phyloP scores from a whole-genome alignment of 805 yeast species.

The Myxozyma melibiosi region DNA sequence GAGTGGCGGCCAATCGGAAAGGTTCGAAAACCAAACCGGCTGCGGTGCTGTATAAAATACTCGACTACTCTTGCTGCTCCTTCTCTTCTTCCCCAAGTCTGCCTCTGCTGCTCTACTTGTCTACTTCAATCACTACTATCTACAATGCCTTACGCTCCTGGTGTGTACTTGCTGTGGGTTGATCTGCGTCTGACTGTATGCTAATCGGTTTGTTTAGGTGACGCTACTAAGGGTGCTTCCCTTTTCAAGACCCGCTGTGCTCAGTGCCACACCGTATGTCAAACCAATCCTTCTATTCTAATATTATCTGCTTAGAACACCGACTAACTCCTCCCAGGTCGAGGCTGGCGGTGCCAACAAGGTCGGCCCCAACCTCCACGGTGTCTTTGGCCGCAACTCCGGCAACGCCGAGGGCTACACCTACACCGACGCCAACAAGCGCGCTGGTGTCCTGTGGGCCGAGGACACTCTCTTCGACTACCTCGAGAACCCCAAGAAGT shows the following conservation, averaged over 20 bases:
- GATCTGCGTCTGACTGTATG: neutral
- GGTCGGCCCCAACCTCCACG: conserved; percentile 98
- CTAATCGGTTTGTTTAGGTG: conserved; percentile 45
- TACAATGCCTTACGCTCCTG: conserved; percentile 32
- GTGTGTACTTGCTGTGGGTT: conserved; percentile 1
- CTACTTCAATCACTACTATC: conserved; percentile 1
- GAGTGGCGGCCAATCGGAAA: conserved; percentile 24
- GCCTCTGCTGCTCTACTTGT: neutral
- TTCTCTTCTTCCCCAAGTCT: neutral
- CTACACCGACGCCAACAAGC: conserved; percentile 97
- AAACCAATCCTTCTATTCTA: neutral
- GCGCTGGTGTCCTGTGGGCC: conserved; percentile 86
- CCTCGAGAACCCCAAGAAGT: conserved; percentile 99
- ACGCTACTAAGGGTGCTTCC: conserved; percentile 94
- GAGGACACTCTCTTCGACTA: conserved; percentile 90
- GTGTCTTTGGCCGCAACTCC: conserved; percentile 87
- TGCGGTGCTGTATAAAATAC: neutral
- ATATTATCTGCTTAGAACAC: too few species aligned
- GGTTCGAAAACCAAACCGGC: neutral
- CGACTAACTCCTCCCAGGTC: too few species aligned
- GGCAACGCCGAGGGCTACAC: conserved; percentile 93
- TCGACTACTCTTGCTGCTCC: neutral
- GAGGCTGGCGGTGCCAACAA: conserved; percentile 96
- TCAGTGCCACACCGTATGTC: conserved; percentile 91
- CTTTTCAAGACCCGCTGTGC: conserved; percentile 98